Evolutionary conservation across 163 green algal species (phyloP).

Genomic region (Scenedesmus sp.): DNA sequence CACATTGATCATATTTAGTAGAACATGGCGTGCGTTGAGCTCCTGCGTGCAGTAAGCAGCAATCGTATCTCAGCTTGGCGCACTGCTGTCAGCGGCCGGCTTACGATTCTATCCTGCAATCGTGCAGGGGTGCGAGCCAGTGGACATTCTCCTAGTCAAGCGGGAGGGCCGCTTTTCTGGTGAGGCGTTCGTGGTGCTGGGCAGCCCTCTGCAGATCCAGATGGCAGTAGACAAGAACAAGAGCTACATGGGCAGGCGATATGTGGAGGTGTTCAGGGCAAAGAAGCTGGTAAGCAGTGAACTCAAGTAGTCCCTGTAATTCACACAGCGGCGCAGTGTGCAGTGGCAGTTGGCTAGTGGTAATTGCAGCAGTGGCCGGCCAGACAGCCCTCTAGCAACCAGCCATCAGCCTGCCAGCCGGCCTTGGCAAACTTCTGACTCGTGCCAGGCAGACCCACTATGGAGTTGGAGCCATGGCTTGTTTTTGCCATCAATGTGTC

Average conservation of each 20-base stretch:
- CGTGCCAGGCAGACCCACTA: too few species aligned
- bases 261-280: constrained; percentile 90
- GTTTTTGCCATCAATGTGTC: too few species aligned
- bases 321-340: not conserved
- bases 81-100: constrained; percentile 6
- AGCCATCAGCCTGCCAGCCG: not conserved
- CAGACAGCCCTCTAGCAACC: not conserved
- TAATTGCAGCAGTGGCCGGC: not conserved
- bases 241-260: constrained; percentile 90
- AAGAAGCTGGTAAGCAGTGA: constrained; percentile 79
- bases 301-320: not conserved
- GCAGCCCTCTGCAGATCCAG: constrained; percentile 75
- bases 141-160: constrained; percentile 87
- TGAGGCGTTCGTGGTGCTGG: constrained; percentile 86
- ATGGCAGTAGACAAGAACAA: constrained; percentile 86
- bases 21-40: not conserved
- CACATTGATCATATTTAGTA: not conserved
- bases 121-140: constrained; percentile 76
- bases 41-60: not conserved
- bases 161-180: constrained; percentile 80
- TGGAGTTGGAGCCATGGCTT: too few species aligned
- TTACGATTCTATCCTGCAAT: not conserved
- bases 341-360: not conserved
- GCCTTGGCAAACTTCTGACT: too few species aligned
- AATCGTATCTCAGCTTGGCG: not conserved